phyloP scores from a whole-genome alignment of 2,329 filamentous ascomycete genomes.

The Fusarium chlamydosporum region DNA sequence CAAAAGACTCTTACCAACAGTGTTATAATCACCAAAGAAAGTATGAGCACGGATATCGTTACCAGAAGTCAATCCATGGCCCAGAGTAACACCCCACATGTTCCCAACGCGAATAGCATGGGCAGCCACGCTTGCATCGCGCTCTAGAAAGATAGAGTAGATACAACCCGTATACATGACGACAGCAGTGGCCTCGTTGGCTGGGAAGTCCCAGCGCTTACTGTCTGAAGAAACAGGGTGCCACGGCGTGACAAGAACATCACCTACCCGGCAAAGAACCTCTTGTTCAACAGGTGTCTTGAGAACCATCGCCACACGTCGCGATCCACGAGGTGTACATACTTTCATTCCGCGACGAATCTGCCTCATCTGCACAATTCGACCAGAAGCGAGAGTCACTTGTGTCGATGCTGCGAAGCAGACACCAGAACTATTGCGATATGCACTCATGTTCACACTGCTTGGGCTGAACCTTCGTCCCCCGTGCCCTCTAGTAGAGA shows the following conservation, averaged over 20 bases:
- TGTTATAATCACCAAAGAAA: conserved; percentile 68
- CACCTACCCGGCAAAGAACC: conserved; percentile 62
- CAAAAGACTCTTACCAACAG: conserved; percentile 59
- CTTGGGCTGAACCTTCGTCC: background rate
- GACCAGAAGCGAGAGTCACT: conserved; percentile 62
- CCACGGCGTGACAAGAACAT: conserved; percentile 70
- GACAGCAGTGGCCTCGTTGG: conserved; percentile 51
- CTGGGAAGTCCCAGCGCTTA: conserved; percentile 64
- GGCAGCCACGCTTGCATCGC: conserved; percentile 58
- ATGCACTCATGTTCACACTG: conserved; percentile 58
- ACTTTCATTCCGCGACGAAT: conserved; percentile 64
- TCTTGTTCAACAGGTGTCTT: conserved; percentile 61
- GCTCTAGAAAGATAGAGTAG: conserved; percentile 70
- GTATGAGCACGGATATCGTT: conserved; percentile 61
- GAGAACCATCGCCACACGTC: conserved; percentile 66
- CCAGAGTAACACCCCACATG: conserved; percentile 70
- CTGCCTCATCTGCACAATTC: conserved; percentile 57
- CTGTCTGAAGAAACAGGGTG: conserved; percentile 65
- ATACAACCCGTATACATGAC: conserved; percentile 65
- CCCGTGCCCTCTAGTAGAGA: background rate
- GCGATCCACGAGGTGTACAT: conserved; percentile 64
- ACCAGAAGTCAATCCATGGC: conserved; percentile 64
- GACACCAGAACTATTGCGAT: conserved; percentile 58
- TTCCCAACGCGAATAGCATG: conserved; percentile 65
- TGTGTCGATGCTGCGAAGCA: conserved; percentile 68